Conservation (phyloP, 2,329 filamentous ascomycete genomes). For the Rhytidhysteron rufulum region DNA sequence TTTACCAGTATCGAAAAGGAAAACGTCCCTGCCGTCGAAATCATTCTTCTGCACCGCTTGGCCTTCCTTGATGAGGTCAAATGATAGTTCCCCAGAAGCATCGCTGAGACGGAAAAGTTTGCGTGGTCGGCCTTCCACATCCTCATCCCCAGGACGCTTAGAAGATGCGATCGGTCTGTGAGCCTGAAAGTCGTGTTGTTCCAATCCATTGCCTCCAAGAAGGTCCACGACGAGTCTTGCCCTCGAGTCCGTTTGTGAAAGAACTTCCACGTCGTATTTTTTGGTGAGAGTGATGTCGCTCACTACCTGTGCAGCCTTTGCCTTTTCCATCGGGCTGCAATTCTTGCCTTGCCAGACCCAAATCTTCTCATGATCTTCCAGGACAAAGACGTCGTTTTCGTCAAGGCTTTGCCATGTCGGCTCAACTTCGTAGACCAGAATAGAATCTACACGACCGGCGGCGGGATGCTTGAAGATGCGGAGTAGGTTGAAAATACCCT, state of each 20-base stretch:
- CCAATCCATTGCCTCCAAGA: constrained; percentile 39
- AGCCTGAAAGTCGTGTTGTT: constrained; percentile 39
- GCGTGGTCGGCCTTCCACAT: constrained; percentile 22
- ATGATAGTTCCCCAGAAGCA: constrained; percentile 54
- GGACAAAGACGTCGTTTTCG: constrained; percentile 62
- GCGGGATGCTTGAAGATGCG: constrained; percentile 61
- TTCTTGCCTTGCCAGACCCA: constrained; percentile 66
- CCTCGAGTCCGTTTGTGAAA: constrained; percentile 58
- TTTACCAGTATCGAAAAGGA: constrained; percentile 57
- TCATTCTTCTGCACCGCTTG: constrained; percentile 44
- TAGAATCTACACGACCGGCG: constrained; percentile 43
- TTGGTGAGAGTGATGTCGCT: constrained; percentile 63
- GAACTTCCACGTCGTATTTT: constrained; percentile 61
- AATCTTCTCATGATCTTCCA: constrained; percentile 61
- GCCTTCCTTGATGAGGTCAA: constrained; percentile 58
- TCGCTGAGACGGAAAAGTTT: constrained; percentile 63
- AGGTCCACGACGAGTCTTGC: constrained; percentile 54
- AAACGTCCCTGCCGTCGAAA: constrained; percentile 59
- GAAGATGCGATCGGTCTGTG: constrained; percentile 42
- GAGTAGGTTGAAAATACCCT: constrained; percentile 53
- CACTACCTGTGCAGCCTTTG: constrained; percentile 64
- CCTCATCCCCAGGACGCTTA: too few species aligned
- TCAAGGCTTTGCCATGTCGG: constrained; percentile 60
- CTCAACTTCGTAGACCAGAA: constrained; percentile 62
- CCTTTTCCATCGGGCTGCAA: constrained; percentile 66